phyloP scores from a whole-genome alignment of 1,284 basidiomycete genomes.

The Ganoderma boninense region DNA sequence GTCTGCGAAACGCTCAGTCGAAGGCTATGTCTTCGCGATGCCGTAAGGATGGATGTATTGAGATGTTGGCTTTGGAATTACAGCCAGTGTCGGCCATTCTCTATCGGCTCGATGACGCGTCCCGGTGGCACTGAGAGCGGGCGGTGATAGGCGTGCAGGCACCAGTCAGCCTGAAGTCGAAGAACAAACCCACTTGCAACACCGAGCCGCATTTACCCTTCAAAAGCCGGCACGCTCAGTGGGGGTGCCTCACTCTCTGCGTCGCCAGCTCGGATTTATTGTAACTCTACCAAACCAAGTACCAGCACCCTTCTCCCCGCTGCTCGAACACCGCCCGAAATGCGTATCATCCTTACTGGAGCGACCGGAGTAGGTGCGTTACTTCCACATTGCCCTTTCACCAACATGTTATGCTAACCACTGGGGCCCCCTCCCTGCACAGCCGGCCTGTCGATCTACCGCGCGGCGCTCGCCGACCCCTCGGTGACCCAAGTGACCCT shows the following conservation, averaged over 20 bases:
- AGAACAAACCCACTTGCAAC: neutral
- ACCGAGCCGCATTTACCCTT: neutral
- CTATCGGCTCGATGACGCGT: slow-evolving; percentile 1
- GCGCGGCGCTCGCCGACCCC: slow-evolving; percentile 46
- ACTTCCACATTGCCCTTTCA: neutral
- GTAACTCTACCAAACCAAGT: neutral
- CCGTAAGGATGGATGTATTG: neutral
- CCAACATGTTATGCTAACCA: neutral
- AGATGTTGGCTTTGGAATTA: neutral
- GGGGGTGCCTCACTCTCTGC: neutral
- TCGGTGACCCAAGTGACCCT: slow-evolving; percentile 45
- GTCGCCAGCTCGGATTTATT: neutral
- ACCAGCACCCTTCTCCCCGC: neutral
- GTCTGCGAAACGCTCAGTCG: neutral
- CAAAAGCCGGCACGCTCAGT: neutral
- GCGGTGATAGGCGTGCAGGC: neutral
- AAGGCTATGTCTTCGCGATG: neutral
- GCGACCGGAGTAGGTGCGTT: neutral
- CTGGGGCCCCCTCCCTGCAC: no score
- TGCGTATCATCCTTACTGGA: neutral
- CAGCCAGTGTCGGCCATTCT: neutral
- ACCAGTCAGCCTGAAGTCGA: no score
- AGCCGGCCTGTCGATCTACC: slow-evolving; percentile 51
- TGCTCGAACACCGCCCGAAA: neutral
- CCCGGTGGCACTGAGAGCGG: neutral